These are phyloP conservation scores for Aspergillus sp. DNA, from an alignment of 2,329 filamentous ascomycete species.

Conservation along the genomic window DNA sequence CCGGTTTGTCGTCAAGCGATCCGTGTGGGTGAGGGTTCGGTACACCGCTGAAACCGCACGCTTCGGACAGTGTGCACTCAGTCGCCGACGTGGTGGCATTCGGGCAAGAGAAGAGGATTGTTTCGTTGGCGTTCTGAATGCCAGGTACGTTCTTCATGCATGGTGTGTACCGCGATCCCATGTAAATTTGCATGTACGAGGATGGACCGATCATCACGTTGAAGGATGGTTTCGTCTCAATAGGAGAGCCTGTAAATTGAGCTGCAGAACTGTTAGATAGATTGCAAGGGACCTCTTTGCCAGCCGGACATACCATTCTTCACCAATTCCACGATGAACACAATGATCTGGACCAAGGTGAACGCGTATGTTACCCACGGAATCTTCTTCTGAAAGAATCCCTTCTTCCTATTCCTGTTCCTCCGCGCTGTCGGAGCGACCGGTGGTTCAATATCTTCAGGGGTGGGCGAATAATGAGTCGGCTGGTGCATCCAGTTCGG, in stretches of 20 bases:
- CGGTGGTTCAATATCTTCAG: slow-evolving; percentile 47
- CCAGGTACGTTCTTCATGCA: slow-evolving; percentile 79
- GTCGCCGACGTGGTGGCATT: slow-evolving; percentile 66
- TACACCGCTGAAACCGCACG: slow-evolving; percentile 82
- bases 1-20: slow-evolving; percentile 57
- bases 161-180: slow-evolving; percentile 88
- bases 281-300: background rate
- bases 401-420: slow-evolving; percentile 42
- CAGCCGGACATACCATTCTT: slow-evolving; percentile 67
- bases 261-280: slow-evolving; percentile 47
- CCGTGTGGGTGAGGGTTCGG: slow-evolving; percentile 61
- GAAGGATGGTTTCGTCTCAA: slow-evolving; percentile 75
- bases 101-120: slow-evolving; percentile 72
- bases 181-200: slow-evolving; percentile 86
- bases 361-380: slow-evolving; percentile 84
- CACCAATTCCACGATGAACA: slow-evolving; percentile 87
- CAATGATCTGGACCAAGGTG: slow-evolving; percentile 72
- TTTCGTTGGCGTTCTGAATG: slow-evolving; percentile 39
- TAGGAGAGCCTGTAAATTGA: slow-evolving; percentile 70
- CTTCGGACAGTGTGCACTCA: slow-evolving; percentile 70
- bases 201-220: slow-evolving; percentile 98
- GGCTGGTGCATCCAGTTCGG: slow-evolving; percentile 47
- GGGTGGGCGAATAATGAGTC: slow-evolving; percentile 50
- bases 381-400: slow-evolving; percentile 59
- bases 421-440: slow-evolving; percentile 21